These are phyloP conservation scores for Didymella arachidicola DNA, from an alignment of 2,329 filamentous ascomycete genomes.

Conservation along the genomic window DNA sequence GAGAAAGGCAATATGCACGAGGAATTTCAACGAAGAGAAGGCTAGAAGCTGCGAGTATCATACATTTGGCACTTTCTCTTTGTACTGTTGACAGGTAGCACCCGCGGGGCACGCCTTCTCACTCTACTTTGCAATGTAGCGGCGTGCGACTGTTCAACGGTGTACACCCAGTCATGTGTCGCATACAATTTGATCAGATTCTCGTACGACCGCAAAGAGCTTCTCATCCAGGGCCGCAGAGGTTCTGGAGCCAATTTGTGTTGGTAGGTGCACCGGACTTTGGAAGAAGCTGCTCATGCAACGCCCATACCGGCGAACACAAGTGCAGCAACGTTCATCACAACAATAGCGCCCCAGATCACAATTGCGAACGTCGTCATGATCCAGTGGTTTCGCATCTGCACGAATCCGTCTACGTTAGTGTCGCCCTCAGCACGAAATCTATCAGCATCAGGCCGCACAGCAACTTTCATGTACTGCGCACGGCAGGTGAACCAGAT, in stretches of 20 bases:
- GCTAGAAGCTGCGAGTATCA: background rate
- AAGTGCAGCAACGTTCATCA: slow-evolving; percentile 81
- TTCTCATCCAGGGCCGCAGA: background rate
- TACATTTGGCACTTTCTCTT: background rate
- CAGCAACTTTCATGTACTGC: slow-evolving; percentile 78
- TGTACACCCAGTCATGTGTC: background rate
- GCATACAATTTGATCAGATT: background rate
- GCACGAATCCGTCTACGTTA: slow-evolving; percentile 43
- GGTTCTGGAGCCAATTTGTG: background rate
- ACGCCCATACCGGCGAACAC: slow-evolving; percentile 66
- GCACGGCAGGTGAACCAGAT: slow-evolving; percentile 84
- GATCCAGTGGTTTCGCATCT: slow-evolving; percentile 78
- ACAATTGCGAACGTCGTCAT: slow-evolving; percentile 64
- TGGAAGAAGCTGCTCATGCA: slow-evolving; percentile 14
- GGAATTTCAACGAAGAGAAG: background rate
- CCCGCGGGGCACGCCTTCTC: background rate
- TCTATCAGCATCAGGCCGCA: slow-evolving; percentile 25
- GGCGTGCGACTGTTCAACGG: background rate
- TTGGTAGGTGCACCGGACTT: background rate
- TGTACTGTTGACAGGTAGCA: background rate
- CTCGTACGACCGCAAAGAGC: background rate
- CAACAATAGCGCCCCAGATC: slow-evolving; percentile 76
- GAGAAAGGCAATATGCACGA: background rate
- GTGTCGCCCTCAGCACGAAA: slow-evolving; percentile 8
- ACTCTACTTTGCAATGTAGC: background rate